Base-by-base conservation (phyloP, 2,329 filamentous ascomycete genomes). In the Elsinoe australis region DNA sequence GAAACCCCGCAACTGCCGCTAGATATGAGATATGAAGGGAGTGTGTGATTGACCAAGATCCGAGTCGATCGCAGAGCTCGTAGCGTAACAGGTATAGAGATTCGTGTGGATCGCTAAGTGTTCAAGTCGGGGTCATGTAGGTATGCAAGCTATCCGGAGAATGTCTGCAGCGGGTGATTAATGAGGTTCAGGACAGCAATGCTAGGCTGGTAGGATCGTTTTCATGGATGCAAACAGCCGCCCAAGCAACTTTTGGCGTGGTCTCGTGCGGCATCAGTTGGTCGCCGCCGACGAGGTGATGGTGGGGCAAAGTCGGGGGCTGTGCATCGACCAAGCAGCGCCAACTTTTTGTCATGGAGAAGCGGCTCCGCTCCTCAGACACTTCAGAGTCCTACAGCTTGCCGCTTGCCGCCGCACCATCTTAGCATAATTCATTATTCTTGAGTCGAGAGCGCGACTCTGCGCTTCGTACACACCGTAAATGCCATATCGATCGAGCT, bases 261-360 rank as follows among this genome's bases (percentile, higher is more conserved):
- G 36, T 17, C n/a, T 12, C 18, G 21, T 8, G 19, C 14, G 17
- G 17, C 33, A 5, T 14, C 26, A 41, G 18, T 28, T 21, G 32
- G 14, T 35, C 32, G 32, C 32, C 32, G 32, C 32, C 32, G 32
- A 14, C 32, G 17, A 19, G 26, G 21, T 31, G 39, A 44, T 44
- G 26, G 39, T 44, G 39, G 39, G 39, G 39, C 19, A 3, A 12
- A 12, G 12, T 8, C 5, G 14, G 39, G 24, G 39, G 39, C 39
- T 31, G 39, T 44, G 39, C 39, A 44, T 17, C 24, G 15, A 44
- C 39, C 39, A 44, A 44, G 39, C 39, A 26, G 24, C 39, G 39
- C 39, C 39, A 44, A 44, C 39, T 44, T 44, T 44, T 41, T 41
- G 26, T 41, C n/a, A n/a, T n/a, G n/a, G n/a, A n/a, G n/a, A n/a